These are phyloP conservation scores for Aureobasidium vineae DNA, from an alignment of 2,329 filamentous ascomycete species.

Conservation along the genomic window DNA sequence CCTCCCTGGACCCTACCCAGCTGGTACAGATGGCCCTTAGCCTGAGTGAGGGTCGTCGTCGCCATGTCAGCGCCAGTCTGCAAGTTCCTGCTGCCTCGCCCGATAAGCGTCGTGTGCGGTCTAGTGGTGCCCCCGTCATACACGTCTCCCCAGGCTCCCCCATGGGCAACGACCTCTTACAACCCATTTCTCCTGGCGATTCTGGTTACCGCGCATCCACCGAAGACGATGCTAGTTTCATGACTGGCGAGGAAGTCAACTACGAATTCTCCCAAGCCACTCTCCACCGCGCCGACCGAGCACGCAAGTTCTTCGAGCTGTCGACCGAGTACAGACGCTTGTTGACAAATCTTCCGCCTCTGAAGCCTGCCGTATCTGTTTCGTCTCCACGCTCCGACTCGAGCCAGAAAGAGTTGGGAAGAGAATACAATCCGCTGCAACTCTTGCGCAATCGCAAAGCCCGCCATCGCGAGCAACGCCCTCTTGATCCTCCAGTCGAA, in stretches of 20 bases:
- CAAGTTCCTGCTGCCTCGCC: conserved; percentile 43
- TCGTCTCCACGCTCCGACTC: conserved; percentile 44
- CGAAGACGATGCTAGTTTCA: neutral
- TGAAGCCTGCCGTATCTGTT: conserved; percentile 53
- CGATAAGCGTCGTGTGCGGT: conserved; percentile 25
- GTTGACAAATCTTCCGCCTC: conserved; percentile 72
- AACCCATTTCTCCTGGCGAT: conserved; percentile 42
- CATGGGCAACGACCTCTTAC: conserved; percentile 40
- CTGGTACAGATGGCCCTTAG: conserved; percentile 92
- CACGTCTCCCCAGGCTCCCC: conserved; percentile 27
- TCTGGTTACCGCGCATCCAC: conserved; percentile 14
- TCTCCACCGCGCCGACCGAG: conserved; percentile 76
- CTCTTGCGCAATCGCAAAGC: conserved; percentile 88
- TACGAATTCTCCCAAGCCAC: conserved; percentile 78
- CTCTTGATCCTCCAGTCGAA: conserved; percentile 70
- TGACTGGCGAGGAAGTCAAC: conserved; percentile 46
- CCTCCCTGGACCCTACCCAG: conserved; percentile 77
- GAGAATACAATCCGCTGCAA: conserved; percentile 86
- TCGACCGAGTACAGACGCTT: conserved; percentile 79
- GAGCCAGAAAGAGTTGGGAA: conserved; percentile 54
- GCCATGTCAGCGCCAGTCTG: conserved; percentile 60
- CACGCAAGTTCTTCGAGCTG: conserved; percentile 80
- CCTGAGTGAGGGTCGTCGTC: conserved; percentile 73
- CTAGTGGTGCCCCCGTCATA: conserved; percentile 23
- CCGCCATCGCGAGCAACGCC: conserved; percentile 71